Evolutionary conservation across 2,329 filamentous ascomycete genomes (phyloP), one percentile per base, ranked within the genome.

Genomic region (Talaromyces marneffei): DNA sequence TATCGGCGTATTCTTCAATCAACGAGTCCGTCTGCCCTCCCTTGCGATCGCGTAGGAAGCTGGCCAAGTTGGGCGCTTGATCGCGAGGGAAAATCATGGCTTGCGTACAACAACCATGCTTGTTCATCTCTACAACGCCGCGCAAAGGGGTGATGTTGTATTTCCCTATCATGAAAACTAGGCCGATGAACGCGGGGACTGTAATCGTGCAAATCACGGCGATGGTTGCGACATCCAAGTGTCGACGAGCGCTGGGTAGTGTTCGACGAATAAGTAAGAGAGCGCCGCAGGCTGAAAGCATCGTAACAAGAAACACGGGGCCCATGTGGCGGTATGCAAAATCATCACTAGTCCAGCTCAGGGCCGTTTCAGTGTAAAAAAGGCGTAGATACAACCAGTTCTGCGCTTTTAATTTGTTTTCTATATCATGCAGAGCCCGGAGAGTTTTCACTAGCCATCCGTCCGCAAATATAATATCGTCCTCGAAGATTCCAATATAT

Each of bases 381-480:
- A 75, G 68, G 4, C 71, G 69, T 2, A 74, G 60, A 55, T 71
- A 74, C 6, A 74, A 42, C 70, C 71, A 73, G 18, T 27, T 40
- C 20, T 18, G 46, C 23, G 14, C 37, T 53, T 23, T 48, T 18
- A 23, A 42, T 12, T 3, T 7, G 4, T 46, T n/a, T 10, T 58
- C 40, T 42, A 44, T 58, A 25, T 25, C 39, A 35, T 46, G n/a
- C 0, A 71, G 63, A 8, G 60, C 64, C 14, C 67, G 66, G 5
- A 72, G 59, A 1, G 72, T 72, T 52, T 71, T 71, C 6, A 67
- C 60, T 37, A 75, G 55, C 74, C 74, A 76, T 16, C 73, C 73
- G n/a, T 73, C 69, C 1, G 72, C 72, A 18, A 74, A 64, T 25
- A 75, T 69, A 39, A 75, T 71, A 46, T 76, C 72, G 64, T 76